Evolutionary conservation across 139 green algal genomes (phyloP).

Genomic region (Eudorina sp.): DNA sequence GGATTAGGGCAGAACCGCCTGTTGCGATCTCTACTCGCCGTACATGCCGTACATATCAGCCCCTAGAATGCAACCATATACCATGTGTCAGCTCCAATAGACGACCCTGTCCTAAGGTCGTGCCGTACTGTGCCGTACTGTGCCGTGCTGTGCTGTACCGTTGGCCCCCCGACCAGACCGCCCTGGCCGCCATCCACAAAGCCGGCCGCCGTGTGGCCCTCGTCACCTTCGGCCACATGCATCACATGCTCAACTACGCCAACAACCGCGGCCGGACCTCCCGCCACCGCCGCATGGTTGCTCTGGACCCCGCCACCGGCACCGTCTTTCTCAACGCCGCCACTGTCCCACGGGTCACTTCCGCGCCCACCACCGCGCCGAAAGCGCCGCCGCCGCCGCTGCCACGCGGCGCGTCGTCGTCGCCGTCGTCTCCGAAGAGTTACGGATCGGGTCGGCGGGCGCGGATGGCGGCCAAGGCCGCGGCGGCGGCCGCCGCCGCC

Average conservation of each 20-base stretch:
- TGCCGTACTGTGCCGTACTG: too few species aligned
- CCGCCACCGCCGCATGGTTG: constrained; percentile 67
- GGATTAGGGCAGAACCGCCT: too few species aligned
- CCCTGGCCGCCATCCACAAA: background rate
- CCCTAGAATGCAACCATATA: too few species aligned
- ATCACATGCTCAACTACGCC: constrained; percentile 63
- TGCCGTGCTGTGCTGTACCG: too few species aligned
- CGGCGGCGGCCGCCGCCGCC: background rate
- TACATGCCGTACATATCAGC: too few species aligned
- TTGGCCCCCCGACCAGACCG: too few species aligned
- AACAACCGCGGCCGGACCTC: background rate
- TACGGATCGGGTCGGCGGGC: background rate
- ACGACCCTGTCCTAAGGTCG: too few species aligned
- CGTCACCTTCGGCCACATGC: constrained; percentile 85
- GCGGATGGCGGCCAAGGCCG: background rate
- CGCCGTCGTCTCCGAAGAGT: background rate
- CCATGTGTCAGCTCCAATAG: too few species aligned
- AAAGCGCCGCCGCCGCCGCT: background rate
- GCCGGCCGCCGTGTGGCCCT: constrained; percentile 53
- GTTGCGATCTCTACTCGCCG: too few species aligned
- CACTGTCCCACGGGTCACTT: constrained; percentile 72
- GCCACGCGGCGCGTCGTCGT: background rate
- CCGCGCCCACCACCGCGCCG: background rate
- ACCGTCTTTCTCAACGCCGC: constrained; percentile 79
- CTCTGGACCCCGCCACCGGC: constrained; percentile 60